A percentile compares a stretch with the other conserved stretches of the same genome.
Conservation (phyloP, 2,329 filamentous ascomycete genomes). For the Arthrobotrys musiformis region DNA sequence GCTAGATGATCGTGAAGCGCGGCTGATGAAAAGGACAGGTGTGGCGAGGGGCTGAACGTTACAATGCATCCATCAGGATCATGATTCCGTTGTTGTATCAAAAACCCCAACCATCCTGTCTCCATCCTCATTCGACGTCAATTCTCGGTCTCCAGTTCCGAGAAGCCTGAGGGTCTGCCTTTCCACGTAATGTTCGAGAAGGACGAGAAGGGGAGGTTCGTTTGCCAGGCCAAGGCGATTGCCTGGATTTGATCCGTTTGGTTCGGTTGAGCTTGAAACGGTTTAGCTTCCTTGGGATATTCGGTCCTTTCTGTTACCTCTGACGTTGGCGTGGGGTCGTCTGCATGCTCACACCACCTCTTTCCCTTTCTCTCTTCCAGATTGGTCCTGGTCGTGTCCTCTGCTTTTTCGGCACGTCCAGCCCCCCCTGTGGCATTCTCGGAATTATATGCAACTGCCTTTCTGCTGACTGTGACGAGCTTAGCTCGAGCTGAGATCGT, state of each 20-base stretch:
- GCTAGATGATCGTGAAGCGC: too few species aligned
- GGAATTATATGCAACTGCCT: conserved; percentile 30
- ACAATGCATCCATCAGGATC: conserved; percentile 6
- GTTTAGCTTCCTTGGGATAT: conserved; percentile 13
- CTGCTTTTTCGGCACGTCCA: conserved; percentile 29
- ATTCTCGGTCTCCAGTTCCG: conserved; percentile 30
- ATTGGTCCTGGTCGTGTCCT: conserved; percentile 14
- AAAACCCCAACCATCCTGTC: conserved; percentile 2
- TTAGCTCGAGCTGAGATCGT: conserved; percentile 34
- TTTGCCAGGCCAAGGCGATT: conserved; percentile 13
- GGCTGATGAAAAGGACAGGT: background rate
- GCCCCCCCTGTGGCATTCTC: conserved; percentile 27
- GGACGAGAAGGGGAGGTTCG: conserved; percentile 17
- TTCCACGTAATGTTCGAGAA: conserved; percentile 54
- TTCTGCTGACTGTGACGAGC: conserved; percentile 39
- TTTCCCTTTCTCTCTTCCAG: conserved; percentile 20
- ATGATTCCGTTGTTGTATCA: conserved; percentile 14
- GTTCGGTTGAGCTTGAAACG: conserved; percentile 40
- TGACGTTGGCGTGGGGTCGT: conserved; percentile 41
- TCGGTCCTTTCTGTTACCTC: conserved; percentile 11
- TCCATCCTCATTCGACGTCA: background rate
- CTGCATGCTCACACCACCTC: conserved; percentile 49
- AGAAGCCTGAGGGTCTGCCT: conserved; percentile 50
- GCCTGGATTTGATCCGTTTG: conserved; percentile 42
- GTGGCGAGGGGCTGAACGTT: conserved; percentile 10